These are phyloP conservation scores for Pythium biforme DNA, from an alignment of 352 stramenopile genomes.

Conservation along the genomic window DNA sequence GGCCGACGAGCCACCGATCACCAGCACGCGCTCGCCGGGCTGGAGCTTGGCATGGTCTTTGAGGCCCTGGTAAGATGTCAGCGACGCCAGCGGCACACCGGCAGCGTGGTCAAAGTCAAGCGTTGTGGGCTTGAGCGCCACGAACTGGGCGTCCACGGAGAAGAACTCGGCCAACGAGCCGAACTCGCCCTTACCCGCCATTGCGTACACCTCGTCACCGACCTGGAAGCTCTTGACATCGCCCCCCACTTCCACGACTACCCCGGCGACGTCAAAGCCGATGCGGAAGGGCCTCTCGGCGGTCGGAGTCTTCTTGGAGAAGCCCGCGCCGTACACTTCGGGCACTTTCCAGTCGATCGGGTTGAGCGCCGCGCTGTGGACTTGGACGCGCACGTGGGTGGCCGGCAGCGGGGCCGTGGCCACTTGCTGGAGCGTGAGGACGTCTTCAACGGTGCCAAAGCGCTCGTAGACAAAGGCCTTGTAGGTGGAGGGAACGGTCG, in stretches of 20 bases:
- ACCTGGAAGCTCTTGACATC: conserved; percentile 27
- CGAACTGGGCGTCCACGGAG: conserved; percentile 25
- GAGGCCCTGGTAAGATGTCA: conserved; percentile 40
- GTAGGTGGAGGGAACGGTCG: conserved; percentile 7
- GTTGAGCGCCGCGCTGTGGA: conserved; percentile 36
- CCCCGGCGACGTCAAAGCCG: conserved; percentile 41
- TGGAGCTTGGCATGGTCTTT: conserved; percentile 22
- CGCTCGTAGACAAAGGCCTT: conserved; percentile 35
- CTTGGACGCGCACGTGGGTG: conserved; percentile 30
- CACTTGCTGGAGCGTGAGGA: conserved; percentile 28
- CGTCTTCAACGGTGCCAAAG: conserved; percentile 29
- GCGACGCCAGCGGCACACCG: conserved; percentile 26
- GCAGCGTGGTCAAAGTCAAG: conserved; percentile 43
- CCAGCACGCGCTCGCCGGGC: conserved; percentile 10
- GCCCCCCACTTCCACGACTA: conserved; percentile 31
- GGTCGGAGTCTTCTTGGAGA: conserved; percentile 14
- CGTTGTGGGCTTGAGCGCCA: conserved; percentile 41
- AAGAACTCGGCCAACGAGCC: conserved; percentile 43
- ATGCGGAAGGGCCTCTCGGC: conserved; percentile 27
- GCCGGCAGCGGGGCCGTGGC: conserved; percentile 22
- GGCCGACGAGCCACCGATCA: conserved; percentile 10
- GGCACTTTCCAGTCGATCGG: conserved; percentile 30
- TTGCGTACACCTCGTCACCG: conserved; percentile 21
- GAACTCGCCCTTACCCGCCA: conserved; percentile 13
- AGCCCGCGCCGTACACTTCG: neutral